Percentiles rank a stretch among this genome's conserved stretches.
Evolutionary conservation across 495 filamentous ascomycete genomes (phyloP).

Genomic region (Podospora pseudopauciseta): DNA sequence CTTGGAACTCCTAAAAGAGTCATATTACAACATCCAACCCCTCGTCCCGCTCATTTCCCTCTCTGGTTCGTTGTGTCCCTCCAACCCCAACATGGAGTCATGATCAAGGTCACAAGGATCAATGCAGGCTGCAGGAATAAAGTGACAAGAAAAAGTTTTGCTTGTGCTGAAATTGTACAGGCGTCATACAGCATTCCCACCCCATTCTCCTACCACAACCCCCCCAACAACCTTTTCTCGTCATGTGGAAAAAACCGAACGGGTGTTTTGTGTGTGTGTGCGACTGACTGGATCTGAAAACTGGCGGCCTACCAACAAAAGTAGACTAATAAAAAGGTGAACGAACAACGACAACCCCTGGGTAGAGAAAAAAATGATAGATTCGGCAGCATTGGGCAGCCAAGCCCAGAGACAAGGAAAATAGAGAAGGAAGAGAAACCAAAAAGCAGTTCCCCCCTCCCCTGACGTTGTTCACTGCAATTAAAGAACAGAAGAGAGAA

Average conservation of each 20-base stretch:
- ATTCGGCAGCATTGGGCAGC: background rate
- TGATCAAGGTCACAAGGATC: background rate
- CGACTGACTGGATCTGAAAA: background rate
- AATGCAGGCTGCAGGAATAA: background rate
- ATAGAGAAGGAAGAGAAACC: constrained; percentile 7
- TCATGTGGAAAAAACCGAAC: background rate
- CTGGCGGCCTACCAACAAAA: background rate
- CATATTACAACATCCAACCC: background rate
- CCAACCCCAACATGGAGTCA: background rate
- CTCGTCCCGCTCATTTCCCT: background rate
- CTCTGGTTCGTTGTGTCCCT: background rate
- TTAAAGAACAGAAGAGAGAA: constrained; percentile 5
- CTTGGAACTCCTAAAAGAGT: background rate
- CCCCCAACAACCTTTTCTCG: background rate
- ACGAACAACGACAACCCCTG: background rate
- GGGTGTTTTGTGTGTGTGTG: background rate
- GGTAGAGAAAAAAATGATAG: constrained; percentile 5
- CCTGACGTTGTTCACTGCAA: background rate
- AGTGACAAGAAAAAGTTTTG: background rate
- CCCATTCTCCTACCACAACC: background rate
- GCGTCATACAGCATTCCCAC: background rate
- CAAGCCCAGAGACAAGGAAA: background rate
- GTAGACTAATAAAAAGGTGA: background rate
- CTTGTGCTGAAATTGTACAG: constrained; percentile 8
- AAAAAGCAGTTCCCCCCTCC: background rate